Conservation (phyloP, 2,329 filamentous ascomycete genomes). For the Penicillium fuscoglaucum region DNA sequence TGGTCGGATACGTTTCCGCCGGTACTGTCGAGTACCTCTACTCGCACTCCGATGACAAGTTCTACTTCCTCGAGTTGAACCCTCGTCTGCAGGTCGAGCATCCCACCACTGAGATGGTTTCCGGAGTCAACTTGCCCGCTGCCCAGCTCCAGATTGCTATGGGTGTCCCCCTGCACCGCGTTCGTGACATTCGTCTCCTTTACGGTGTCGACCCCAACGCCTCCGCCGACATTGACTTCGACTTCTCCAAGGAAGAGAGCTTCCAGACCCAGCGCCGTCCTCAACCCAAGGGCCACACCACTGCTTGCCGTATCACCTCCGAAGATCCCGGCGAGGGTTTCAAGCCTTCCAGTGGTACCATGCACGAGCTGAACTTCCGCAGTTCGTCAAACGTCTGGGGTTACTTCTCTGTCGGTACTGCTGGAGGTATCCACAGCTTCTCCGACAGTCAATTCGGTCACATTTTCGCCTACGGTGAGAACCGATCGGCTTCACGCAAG, state of each 20-base stretch:
- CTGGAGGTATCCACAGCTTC: constrained; percentile 97
- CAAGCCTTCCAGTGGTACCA: constrained; percentile 98
- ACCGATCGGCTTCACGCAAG: constrained; percentile 90
- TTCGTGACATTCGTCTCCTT: constrained; percentile 91
- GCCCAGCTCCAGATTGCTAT: constrained; percentile 98
- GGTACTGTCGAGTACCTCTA: constrained; percentile 99
- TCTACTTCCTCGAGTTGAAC: constrained; percentile 99
- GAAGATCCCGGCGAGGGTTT: constrained; percentile 99
- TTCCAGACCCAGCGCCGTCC: constrained; percentile 83
- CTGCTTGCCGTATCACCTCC: constrained; percentile 97
- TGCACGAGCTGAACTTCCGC: constrained; percentile 98
- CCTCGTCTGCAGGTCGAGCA: constrained; percentile 99
- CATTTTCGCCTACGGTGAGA: constrained; percentile 99
- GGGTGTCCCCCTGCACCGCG: constrained; percentile 93
- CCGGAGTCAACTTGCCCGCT: constrained; percentile 92
- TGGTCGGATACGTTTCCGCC: constrained; percentile 97
- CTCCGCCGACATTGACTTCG: constrained; percentile 86
- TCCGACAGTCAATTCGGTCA: constrained; percentile 99
- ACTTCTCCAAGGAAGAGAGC: constrained; percentile 86
- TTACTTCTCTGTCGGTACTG: constrained; percentile 98
- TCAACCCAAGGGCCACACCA: constrained; percentile 93
- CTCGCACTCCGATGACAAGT: constrained; percentile 96
- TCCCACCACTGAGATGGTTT: constrained; percentile 99
- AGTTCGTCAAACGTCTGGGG: constrained; percentile 99
- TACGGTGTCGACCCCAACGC: constrained; percentile 94